Evolutionary conservation across 768 basidiomycete species (phyloP).

Genomic region (Porpolomopsis calyptriformis): DNA sequence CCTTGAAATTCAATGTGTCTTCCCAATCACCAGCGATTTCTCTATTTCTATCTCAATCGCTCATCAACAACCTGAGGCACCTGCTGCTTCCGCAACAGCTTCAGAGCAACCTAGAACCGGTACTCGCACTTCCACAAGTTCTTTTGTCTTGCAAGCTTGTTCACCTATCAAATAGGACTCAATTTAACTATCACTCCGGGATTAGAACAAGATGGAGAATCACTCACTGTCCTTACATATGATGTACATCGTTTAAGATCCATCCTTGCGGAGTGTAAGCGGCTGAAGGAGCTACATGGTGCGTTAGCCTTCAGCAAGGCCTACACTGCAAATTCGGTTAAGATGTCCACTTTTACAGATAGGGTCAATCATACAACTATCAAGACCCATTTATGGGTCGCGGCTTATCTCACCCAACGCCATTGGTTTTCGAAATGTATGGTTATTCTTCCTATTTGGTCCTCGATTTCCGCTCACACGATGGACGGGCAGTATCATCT

Average conservation of each 20-base stretch:
- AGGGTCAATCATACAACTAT: conserved; percentile 2
- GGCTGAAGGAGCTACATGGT: conserved; percentile 44
- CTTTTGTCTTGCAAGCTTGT: not conserved
- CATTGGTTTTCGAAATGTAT: conserved; percentile 19
- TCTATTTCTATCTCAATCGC: conserved; percentile 46
- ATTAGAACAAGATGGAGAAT: conserved; percentile 21
- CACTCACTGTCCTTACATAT: conserved; percentile 35
- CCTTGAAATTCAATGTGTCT: conserved; percentile 37
- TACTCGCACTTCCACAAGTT: conserved; percentile 16
- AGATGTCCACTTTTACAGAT: no score
- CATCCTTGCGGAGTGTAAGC: conserved; percentile 46
- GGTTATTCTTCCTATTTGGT: conserved; percentile 2
- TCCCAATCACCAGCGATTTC: conserved; percentile 49
- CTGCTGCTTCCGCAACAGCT: conserved; percentile 15
- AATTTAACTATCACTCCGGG: conserved; percentile 42
- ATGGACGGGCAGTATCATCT: conserved; percentile 25
- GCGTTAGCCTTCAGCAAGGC: conserved; percentile 9
- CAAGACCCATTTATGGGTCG: conserved; percentile 28
- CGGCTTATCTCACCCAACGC: conserved; percentile 27
- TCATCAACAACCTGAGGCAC: conserved; percentile 35
- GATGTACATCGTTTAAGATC: conserved; percentile 37
- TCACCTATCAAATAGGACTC: conserved; percentile 31
- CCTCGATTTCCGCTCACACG: conserved; percentile 5
- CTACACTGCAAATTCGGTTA: no score
- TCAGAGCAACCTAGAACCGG: conserved; percentile 32